phyloP scores from a whole-genome alignment of 2,329 filamentous ascomycete species.

The Cytospora leucostoma region DNA sequence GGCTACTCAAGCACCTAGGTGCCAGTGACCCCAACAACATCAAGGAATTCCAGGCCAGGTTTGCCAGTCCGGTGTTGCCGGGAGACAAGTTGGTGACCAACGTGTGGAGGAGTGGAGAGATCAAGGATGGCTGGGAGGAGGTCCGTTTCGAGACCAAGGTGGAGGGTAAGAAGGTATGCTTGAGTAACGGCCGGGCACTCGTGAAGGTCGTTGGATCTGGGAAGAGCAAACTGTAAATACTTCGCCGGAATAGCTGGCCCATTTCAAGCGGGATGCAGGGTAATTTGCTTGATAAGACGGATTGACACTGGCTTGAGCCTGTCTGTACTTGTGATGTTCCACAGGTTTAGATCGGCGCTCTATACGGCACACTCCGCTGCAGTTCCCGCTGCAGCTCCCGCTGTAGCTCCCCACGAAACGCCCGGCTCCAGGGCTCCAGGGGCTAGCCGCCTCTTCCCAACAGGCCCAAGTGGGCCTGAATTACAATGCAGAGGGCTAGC shows the following conservation, averaged over 20 bases:
- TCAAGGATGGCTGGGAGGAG: constrained; percentile 74
- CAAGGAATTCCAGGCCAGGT: constrained; percentile 85
- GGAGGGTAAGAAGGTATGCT: constrained; percentile 77
- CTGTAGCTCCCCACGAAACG: no score
- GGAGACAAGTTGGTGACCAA: constrained; percentile 80
- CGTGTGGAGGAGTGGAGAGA: constrained; percentile 76
- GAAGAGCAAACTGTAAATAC: constrained; percentile 63
- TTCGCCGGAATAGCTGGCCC: not conserved
- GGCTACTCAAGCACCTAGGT: constrained; percentile 71
- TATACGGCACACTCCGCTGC: no score
- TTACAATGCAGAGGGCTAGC: not conserved
- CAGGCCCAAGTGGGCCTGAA: no score
- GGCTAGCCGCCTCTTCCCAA: no score
- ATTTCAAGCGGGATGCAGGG: not conserved
- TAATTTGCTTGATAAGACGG: not conserved
- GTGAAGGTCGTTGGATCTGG: constrained; percentile 62
- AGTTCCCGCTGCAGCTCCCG: no score
- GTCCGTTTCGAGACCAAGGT: constrained; percentile 77
- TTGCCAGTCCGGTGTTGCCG: constrained; percentile 80
- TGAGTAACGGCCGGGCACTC: constrained; percentile 83
- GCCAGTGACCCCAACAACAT: constrained; percentile 78
- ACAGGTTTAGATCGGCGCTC: no score
- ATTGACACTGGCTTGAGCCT: not conserved
- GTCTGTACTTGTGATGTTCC: no score
- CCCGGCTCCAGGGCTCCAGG: no score